These are phyloP conservation scores for Hemileia vastatrix DNA, from an alignment of 1,284 basidiomycete species.

Conservation along the genomic window DNA sequence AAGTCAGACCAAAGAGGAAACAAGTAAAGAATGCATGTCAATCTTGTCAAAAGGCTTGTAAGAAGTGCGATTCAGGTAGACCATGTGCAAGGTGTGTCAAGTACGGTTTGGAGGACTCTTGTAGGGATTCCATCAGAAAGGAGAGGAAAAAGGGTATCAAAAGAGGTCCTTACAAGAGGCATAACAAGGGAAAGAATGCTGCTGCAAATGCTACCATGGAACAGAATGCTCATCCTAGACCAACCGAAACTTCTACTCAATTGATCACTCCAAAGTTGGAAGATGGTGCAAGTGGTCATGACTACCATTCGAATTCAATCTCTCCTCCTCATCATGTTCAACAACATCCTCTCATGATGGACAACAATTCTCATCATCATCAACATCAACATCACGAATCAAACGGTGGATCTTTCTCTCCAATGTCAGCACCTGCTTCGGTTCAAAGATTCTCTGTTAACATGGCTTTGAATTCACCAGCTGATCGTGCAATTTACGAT, in stretches of 20 bases:
- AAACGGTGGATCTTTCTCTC: background rate
- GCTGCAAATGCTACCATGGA: background rate
- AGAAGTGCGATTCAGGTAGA: conserved; percentile 77
- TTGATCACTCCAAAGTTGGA: background rate
- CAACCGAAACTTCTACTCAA: background rate
- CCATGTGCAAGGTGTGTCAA: conserved; percentile 76
- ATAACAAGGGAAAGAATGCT: no score
- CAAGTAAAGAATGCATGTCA: conserved; percentile 86
- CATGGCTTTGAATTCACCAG: background rate
- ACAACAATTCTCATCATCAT: no score
- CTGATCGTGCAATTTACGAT: background rate
- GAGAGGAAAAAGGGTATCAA: conserved; percentile 75
- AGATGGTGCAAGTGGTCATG: background rate
- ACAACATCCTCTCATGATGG: no score
- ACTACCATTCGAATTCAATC: background rate
- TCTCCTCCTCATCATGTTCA: background rate
- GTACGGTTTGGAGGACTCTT: conserved; percentile 68
- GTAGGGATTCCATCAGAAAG: conserved; percentile 69
- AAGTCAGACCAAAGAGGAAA: conserved; percentile 58
- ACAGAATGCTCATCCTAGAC: background rate
- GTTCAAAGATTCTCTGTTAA: background rate
- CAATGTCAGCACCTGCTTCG: background rate
- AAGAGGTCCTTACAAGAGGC: conserved; percentile 84
- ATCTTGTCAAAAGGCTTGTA: conserved; percentile 78
- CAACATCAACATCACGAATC: background rate